Base-by-base conservation (phyloP, 768 basidiomycete genomes). In the Leccinum sublutescens region DNA sequence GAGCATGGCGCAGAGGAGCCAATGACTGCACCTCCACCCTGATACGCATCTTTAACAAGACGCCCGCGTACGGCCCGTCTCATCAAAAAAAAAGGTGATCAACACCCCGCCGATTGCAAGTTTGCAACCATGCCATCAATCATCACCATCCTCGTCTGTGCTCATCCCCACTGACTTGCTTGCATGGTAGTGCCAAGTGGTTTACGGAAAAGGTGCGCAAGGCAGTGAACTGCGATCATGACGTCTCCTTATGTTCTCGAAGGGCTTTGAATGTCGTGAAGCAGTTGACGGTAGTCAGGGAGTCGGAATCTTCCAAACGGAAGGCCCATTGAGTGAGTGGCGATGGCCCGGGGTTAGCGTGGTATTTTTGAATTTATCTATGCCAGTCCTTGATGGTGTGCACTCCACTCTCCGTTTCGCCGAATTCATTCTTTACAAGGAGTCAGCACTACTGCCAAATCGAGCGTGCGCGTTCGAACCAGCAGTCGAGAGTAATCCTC, bases 361-460 rank as follows among this genome's bases (percentile, higher is more conserved):
- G 34, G 88, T 95, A 33, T 80, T 95, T 14, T 77, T 96, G 59
- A 94, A 97, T 72, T 76, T 97, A 57, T 93, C 91, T 1, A 97
- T 96, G 95, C 95, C 94, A 1, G 74, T 92, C n/a, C 82, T 97
- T 57, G 93, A 97, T 71, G 95, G 92, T 85, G 53, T 60, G 78
- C 53, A 31, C 61, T 34, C 19, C 53, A 31, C 61, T 36, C 19
- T 55, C 36, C 33, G 34, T 27, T 43, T 10, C 38, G 31, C 3
- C 19, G n/a, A n/a, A 52, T 53, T 58, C 40, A 64, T 56, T 45
- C 14, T 47, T 57, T n/a, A 40, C 57, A 91, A 91, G 90, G 93
- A 21, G 82, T 95, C 54, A 86, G 88, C 15, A 94, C 95, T 8
- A 93, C 94, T 0, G 77, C 25, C 77, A 81, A 56, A 81, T 94